Percentiles rank a stretch among this genome's conserved stretches.
These are phyloP conservation scores for Yamadazyma mexicana DNA, from an alignment of 1,139 yeast genomes.

Conservation along the genomic window DNA sequence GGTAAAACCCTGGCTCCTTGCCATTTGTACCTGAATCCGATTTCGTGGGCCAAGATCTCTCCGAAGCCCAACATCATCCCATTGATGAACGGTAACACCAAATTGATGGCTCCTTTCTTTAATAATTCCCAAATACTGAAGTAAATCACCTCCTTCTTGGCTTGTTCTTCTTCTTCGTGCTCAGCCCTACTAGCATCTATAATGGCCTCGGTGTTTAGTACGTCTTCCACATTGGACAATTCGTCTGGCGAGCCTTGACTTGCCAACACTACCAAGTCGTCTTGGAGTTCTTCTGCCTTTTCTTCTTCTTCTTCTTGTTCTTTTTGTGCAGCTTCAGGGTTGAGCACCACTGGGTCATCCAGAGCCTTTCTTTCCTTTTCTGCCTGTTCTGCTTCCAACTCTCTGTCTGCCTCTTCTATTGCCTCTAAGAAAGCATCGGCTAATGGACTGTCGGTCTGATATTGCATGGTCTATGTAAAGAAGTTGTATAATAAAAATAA, in stretches of 20 bases:
- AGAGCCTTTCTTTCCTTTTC: too few species aligned
- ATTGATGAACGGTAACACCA: constrained; percentile 83
- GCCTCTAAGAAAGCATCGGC: too few species aligned
- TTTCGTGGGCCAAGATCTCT: constrained; percentile 90
- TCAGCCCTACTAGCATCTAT: constrained; percentile 19
- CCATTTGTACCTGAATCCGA: constrained; percentile 82
- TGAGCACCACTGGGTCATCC: too few species aligned
- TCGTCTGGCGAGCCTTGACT: constrained; percentile 19
- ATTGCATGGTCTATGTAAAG: too few species aligned
- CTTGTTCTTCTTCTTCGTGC: constrained; percentile 8
- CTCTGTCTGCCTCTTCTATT: too few species aligned
- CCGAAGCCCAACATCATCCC: constrained; percentile 98
- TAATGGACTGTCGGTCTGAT: too few species aligned
- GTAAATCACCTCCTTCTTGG: constrained; percentile 10
- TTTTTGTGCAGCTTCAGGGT: too few species aligned
- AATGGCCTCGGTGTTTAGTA: constrained; percentile 22
- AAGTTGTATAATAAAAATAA: too few species aligned
- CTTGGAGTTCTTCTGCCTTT: too few species aligned
- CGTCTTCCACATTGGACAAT: constrained; percentile 18
- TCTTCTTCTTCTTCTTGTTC: too few species aligned
- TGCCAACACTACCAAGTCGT: constrained; percentile 16
- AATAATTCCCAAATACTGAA: constrained; percentile 36
- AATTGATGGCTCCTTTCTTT: constrained; percentile 63
- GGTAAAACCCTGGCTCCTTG: constrained; percentile 67
- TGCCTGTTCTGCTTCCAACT: too few species aligned